phyloP scores from a whole-genome alignment of 2,329 filamentous ascomycete species.

The Penicillium psychrosexuale region DNA sequence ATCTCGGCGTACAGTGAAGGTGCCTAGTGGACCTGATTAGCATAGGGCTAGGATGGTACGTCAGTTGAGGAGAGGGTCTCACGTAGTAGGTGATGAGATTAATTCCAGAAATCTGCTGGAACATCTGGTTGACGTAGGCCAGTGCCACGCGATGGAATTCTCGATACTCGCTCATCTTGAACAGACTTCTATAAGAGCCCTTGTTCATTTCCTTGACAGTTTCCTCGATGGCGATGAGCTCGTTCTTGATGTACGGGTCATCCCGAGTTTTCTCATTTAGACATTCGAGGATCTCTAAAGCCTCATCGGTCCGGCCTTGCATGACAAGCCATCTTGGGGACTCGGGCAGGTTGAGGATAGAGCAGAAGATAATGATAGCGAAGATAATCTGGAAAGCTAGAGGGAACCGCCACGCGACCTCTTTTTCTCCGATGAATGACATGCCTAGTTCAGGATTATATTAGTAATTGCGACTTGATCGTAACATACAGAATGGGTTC shows the following conservation, averaged over 20 bases:
- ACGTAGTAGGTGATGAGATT: conserved; percentile 43
- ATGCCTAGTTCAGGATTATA: conserved; percentile 27
- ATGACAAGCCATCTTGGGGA: conserved; percentile 56
- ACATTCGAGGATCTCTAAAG: conserved; percentile 45
- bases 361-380: conserved; percentile 48
- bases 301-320: conserved; percentile 53
- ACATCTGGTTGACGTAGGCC: conserved; percentile 55
- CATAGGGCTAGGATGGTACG: not conserved
- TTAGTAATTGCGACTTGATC: not conserved
- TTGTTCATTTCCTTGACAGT: conserved; percentile 47
- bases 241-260: conserved; percentile 42
- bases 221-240: conserved; percentile 50
- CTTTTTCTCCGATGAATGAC: conserved; percentile 47
- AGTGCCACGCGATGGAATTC: conserved; percentile 53
- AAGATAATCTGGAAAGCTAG: conserved; percentile 56
- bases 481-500: not conserved
- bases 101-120: conserved; percentile 45
- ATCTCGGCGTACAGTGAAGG: conserved; percentile 21
- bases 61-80: not conserved
- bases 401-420: conserved; percentile 52
- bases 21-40: conserved; percentile 13
- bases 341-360: conserved; percentile 51
- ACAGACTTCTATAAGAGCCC: conserved; percentile 53
- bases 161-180: conserved; percentile 54
- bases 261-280: conserved; percentile 43